Conservation (phyloP, 2,329 filamentous ascomycete species). For the Colletotrichum tofieldiae region DNA sequence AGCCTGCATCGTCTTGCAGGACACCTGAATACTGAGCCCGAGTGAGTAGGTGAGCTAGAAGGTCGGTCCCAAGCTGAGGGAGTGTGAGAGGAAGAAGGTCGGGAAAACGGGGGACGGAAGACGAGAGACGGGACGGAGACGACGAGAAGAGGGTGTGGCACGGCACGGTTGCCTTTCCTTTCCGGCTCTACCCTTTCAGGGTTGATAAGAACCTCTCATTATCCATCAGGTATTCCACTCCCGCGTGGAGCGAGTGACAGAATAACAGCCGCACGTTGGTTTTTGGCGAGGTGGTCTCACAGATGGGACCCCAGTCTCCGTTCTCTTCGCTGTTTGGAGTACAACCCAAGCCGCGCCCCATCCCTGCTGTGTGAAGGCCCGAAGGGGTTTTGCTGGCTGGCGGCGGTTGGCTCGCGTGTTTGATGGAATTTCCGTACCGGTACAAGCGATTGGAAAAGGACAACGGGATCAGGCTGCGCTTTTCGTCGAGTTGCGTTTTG, state of each 20-base stretch:
- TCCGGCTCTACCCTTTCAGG: conserved; percentile 28
- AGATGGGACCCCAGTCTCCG: conserved; percentile 2
- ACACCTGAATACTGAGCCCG: conserved; percentile 13
- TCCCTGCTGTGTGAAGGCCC: conserved; percentile 38
- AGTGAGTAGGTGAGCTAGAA: conserved; percentile 12
- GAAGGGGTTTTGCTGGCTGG: conserved; percentile 21
- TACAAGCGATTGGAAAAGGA: conserved; percentile 23
- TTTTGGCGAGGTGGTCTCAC: conserved; percentile 18
- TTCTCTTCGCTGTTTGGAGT: conserved; percentile 3
- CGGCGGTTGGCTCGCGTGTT: conserved; percentile 23
- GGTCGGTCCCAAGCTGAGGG: conserved; percentile 12
- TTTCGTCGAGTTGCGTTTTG: conserved; percentile 12
- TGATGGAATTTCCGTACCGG: conserved; percentile 33
- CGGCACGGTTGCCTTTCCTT: conserved; percentile 29
- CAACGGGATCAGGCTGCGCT: conserved; percentile 31
- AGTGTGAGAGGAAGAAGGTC: conserved; percentile 25
- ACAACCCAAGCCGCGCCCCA: conserved; percentile 24
- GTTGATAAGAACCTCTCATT: conserved; percentile 33
- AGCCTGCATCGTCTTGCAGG: conserved; percentile 36
- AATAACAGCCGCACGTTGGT: conserved; percentile 9
- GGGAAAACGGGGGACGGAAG: conserved; percentile 19
- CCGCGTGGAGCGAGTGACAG: conserved; percentile 32
- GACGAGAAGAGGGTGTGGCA: conserved; percentile 38
- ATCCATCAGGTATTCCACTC: conserved; percentile 26
- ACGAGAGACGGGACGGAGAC: conserved; percentile 22